Percentiles rank a stretch among this genome's conserved stretches.
Evolutionary conservation across 164 flowering plant species (phyloP).

Genomic region (Taxillus chinensis): DNA sequence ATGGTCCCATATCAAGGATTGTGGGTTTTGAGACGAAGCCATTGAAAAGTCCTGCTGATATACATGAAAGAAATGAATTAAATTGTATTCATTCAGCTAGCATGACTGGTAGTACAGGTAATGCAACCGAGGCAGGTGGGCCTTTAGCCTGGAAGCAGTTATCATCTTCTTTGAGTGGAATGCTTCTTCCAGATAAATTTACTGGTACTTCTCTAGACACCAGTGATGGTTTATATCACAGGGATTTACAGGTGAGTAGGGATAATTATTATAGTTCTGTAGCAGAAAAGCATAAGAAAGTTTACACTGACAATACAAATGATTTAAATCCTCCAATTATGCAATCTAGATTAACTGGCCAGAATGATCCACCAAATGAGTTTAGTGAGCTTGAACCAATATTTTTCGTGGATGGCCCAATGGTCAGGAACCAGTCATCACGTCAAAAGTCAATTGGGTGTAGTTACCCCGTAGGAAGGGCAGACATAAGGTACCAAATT

Average conservation of each 20-base stretch:
- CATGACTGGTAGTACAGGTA: constrained; percentile 8
- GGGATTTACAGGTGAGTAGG: constrained; percentile 6
- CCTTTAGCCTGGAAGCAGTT: constrained; percentile 51
- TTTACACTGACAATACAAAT: constrained; percentile 30
- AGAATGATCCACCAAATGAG: constrained; percentile 12
- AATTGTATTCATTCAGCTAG: constrained; percentile 10
- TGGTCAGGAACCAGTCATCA: constrained; percentile 25
- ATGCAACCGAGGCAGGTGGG: constrained; percentile 30
- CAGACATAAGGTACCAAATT: constrained; percentile 16
- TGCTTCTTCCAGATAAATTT: constrained; percentile 28
- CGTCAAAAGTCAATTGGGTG: neutral
- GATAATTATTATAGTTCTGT: constrained; percentile 5
- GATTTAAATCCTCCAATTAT: constrained; percentile 13
- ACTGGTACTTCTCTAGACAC: constrained; percentile 46
- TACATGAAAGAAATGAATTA: constrained; percentile 10
- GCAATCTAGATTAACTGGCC: constrained; percentile 25
- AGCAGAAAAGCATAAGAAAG: constrained; percentile 50
- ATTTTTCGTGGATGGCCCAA: constrained; percentile 63
- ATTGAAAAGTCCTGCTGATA: constrained; percentile 16
- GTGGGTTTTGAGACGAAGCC: constrained; percentile 55
- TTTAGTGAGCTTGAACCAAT: constrained; percentile 14
- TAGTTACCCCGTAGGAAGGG: constrained; percentile 13
- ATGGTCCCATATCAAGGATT: constrained; percentile 51
- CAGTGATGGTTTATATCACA: constrained; percentile 11
- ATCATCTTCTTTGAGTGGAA: constrained; percentile 54